Conservation (phyloP, 2,329 filamentous ascomycete species). For the Pezizomycotina sp. region DNA sequence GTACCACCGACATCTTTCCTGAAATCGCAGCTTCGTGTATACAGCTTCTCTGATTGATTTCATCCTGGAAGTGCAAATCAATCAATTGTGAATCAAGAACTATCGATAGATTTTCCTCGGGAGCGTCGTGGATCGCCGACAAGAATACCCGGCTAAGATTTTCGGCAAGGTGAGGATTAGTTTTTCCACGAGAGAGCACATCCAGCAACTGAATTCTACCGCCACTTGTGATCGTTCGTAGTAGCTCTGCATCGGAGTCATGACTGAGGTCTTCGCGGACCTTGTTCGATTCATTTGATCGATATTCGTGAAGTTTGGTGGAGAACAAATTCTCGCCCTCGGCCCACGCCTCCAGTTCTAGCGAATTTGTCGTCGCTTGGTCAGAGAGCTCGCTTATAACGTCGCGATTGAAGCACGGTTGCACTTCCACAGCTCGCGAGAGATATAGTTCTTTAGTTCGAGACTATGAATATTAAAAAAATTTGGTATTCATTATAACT, state of each 20-base stretch:
- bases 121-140: slow-evolving; percentile 71
- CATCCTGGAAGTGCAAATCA: slow-evolving; percentile 83
- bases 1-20: slow-evolving; percentile 62
- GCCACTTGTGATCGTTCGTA: slow-evolving; percentile 71
- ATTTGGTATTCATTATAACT: too few relatives aligned
- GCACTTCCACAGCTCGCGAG: slow-evolving; percentile 86
- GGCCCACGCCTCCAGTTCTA: slow-evolving; percentile 91
- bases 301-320: slow-evolving; percentile 30
- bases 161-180: slow-evolving; percentile 47
- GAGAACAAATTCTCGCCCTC: slow-evolving; percentile 77
- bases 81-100: slow-evolving; percentile 69
- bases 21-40: slow-evolving; percentile 95
- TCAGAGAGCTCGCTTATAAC: slow-evolving; percentile 95
- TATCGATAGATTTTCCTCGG: slow-evolving; percentile 55
- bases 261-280: slow-evolving; percentile 39
- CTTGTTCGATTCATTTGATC: slow-evolving; percentile 28
- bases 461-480: slow-evolving; percentile 39
- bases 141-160: slow-evolving; percentile 81
- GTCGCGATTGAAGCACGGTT: slow-evolving; percentile 93
- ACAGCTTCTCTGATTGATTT: slow-evolving; percentile 94
- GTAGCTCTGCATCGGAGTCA: slow-evolving; percentile 72
- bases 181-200: slow-evolving; percentile 54
- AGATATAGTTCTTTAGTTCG: slow-evolving; percentile 96
- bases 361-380: slow-evolving; percentile 85
- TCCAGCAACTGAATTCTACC: slow-evolving; percentile 65